A percentile compares a stretch with the other conserved stretches of the same genome.
Evolutionary conservation across 495 filamentous ascomycete species (phyloP).

Genomic region (Cercophora scortea): DNA sequence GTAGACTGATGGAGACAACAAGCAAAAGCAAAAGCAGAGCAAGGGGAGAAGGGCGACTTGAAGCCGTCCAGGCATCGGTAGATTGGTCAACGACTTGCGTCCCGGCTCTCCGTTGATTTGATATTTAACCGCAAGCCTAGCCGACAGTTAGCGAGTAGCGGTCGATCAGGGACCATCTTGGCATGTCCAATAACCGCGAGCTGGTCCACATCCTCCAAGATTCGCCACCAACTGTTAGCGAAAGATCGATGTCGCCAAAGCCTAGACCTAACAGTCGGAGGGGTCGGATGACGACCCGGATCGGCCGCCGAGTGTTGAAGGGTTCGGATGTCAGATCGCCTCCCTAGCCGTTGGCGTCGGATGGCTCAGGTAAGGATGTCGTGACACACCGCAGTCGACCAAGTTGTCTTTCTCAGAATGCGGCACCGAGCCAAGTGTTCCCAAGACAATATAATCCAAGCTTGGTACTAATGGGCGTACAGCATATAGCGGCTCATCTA

Average conservation of each 20-base stretch:
- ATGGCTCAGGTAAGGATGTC: slow-evolving; percentile 1
- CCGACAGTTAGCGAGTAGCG: slow-evolving; percentile 5
- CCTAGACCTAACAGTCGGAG: neutral
- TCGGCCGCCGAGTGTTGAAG: slow-evolving; percentile 1
- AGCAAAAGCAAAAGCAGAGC: neutral
- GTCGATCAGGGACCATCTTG: slow-evolving; percentile 5
- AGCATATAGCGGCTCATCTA: slow-evolving; percentile 2
- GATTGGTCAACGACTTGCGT: slow-evolving; percentile 12
- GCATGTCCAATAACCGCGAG: slow-evolving; percentile 1
- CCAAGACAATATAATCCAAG: neutral
- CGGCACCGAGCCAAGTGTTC: slow-evolving; percentile 1
- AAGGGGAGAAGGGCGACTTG: neutral
- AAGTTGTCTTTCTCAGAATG: neutral
- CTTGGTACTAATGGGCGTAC: slow-evolving; percentile 10
- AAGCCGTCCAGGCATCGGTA: slow-evolving; percentile 1
- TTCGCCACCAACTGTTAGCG: neutral
- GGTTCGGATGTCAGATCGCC: slow-evolving; percentile 9
- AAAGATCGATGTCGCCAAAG: neutral
- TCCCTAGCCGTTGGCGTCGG: neutral
- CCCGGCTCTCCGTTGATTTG: slow-evolving; percentile 19
- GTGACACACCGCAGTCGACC: neutral
- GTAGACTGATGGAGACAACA: neutral
- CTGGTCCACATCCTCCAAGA: neutral
- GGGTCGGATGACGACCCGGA: neutral
- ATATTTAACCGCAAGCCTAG: slow-evolving; percentile 19